Evolutionary conservation across 306 rosid species (phyloP).

Genomic region (Dalbergia cochinchinensis): DNA sequence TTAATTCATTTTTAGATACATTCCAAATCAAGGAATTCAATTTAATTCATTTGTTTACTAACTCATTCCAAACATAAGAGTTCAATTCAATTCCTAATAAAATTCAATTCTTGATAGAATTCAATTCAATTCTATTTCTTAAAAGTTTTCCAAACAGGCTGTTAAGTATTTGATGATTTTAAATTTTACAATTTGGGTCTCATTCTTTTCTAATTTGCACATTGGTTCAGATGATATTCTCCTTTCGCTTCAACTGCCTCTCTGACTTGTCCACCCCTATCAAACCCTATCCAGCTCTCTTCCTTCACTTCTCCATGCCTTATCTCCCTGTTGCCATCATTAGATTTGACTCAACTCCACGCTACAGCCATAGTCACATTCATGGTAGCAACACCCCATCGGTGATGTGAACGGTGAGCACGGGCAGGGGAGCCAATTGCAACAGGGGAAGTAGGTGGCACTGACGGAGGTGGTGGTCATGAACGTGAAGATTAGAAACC

Average conservation of each 20-base stretch:
- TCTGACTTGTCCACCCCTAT: conserved; percentile 74
- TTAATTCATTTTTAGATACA: too few species aligned
- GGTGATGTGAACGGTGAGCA: not conserved
- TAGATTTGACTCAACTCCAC: conserved; percentile 70
- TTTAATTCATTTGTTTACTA: too few species aligned
- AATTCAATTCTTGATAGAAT: too few species aligned
- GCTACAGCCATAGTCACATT: conserved; percentile 34
- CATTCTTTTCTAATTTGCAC: too few species aligned
- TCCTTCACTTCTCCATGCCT: conserved; percentile 54
- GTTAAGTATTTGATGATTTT: too few species aligned
- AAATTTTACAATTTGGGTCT: too few species aligned
- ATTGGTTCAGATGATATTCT: too few species aligned
- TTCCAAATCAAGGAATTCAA: too few species aligned
- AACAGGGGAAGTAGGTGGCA: conserved; percentile 49
- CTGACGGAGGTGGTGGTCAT: conserved; percentile 66
- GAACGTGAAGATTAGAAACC: conserved; percentile 75
- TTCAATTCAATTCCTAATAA: too few species aligned
- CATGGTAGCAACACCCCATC: conserved; percentile 14
- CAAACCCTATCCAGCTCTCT: conserved; percentile 52
- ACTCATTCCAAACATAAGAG: too few species aligned
- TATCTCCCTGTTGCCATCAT: conserved; percentile 46
- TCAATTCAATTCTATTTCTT: too few species aligned
- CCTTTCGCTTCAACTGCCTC: conserved; percentile 54
- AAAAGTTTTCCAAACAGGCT: too few species aligned
- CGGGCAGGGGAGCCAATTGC: conserved; percentile 73